phyloP scores from a whole-genome alignment of 2,329 filamentous ascomycete species.

The Periglandula ipomoeae region DNA sequence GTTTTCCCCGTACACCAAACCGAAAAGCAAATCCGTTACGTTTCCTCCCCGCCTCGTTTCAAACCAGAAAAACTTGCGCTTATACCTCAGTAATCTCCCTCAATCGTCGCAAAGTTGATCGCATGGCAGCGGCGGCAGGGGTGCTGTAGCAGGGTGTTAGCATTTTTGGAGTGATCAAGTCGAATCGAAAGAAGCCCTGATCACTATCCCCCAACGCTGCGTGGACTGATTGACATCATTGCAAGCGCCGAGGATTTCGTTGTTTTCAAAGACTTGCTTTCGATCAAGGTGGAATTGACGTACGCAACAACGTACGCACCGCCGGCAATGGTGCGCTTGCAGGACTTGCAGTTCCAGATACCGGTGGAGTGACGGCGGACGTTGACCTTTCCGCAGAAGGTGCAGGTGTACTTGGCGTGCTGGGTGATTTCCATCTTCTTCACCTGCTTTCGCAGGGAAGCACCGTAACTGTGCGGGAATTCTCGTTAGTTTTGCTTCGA shows the following conservation, averaged over 20 bases:
- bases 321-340: constrained; percentile 67
- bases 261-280: too few species aligned
- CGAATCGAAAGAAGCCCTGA: neutral
- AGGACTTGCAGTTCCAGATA: constrained; percentile 95
- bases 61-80: constrained; percentile 23
- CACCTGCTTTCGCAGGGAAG: constrained; percentile 88
- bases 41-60: constrained; percentile 18
- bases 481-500: neutral
- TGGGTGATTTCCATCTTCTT: constrained; percentile 99
- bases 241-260: neutral
- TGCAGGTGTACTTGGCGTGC: constrained; percentile 95
- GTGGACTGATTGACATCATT: neutral
- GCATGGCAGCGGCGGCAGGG: constrained; percentile 84
- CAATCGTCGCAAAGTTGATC: constrained; percentile 94
- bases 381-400: constrained; percentile 96
- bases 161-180: too few species aligned
- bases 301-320: constrained; percentile 97
- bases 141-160: constrained; percentile 47
- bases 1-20: constrained; percentile 36
- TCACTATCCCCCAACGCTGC: neutral
- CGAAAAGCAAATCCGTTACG: constrained; percentile 35
- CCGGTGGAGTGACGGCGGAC: constrained; percentile 86
- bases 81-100: constrained; percentile 96
- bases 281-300: too few species aligned
- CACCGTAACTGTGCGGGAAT: constrained; percentile 67